Base-by-base conservation (phyloP, 1,139 yeast species). In the Protomyces inouyei region DNA sequence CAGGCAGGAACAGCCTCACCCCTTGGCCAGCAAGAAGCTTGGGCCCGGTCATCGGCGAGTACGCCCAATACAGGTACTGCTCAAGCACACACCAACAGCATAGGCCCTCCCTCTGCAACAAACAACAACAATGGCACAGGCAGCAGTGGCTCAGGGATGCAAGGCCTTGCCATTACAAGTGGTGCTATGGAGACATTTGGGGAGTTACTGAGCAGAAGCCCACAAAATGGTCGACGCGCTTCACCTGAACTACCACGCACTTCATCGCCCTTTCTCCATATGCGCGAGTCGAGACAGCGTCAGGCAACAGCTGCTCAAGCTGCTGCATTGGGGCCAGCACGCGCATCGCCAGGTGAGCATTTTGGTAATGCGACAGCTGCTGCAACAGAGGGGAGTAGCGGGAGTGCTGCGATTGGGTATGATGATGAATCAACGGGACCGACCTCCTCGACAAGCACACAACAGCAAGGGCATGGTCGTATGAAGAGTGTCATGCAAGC, bases 241-340 rank as follows among this genome's bases (percentile, higher is more conserved):
- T 59, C 63, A 10, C 63, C 63, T 9, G 63, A 59, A 43, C n/a
- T 59, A 12, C 37, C 53, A 25, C 38, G 63, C 18, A 52, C 57
- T 36, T 52, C 23, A 16, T 52, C 57, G 23, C 63, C 63, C 18
- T 59, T 59, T 35, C 38, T 59, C 25, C 54, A 59, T 21, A 43
- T 43, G 48, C 48, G 48, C 23, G 48, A 43, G 12, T 43, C 48
- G 18, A 37, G 63, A 16, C 63, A 59, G 43, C 28, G 63, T 28
- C 63, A 59, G 36, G 63, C 63, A 10, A 52, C 63, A n/a, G 57
- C 63, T 14, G 63, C 57, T 8, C 63, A 59, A 35, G 63, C 63
- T 8, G 63, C 57, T 18, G 57, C 63, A 3, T 40, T 59, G 21
- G 43, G 43, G 35, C 63, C 53, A n/a, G 37, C 63, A 18, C 48